phyloP scores from a whole-genome alignment of 768 basidiomycete genomes.

The Goffeauzyma gilvescens region DNA sequence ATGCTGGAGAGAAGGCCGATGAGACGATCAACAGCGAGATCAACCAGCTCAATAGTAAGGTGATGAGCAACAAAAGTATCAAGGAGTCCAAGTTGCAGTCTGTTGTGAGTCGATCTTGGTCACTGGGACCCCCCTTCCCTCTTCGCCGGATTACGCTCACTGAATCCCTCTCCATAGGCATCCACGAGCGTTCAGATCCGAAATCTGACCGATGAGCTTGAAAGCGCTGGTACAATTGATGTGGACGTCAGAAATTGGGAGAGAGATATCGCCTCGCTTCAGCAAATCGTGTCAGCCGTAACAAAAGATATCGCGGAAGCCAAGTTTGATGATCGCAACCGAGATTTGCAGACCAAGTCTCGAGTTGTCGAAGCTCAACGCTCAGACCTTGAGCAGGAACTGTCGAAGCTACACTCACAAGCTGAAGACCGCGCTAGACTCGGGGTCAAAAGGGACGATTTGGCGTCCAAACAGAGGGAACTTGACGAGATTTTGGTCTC shows the following conservation, averaged over 20 bases:
- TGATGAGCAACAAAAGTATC: conserved; percentile 4
- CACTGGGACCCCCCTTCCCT: no score
- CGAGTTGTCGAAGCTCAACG: conserved; percentile 48
- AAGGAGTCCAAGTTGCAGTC: no score
- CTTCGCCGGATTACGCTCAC: no score
- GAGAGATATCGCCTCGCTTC: conserved; percentile 15
- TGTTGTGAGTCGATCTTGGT: no score
- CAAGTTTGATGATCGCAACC: conserved; percentile 24
- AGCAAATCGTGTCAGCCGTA: conserved; percentile 13
- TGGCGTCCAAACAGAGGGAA: conserved; percentile 46
- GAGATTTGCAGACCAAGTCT: conserved; percentile 27
- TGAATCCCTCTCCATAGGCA: no score
- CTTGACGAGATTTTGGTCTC: conserved; percentile 35
- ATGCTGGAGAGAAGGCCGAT: neutral
- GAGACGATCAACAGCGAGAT: conserved; percentile 31
- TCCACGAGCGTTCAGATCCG: no score
- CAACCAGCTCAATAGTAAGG: conserved; percentile 47
- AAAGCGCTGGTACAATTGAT: conserved; percentile 27
- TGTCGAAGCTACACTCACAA: conserved; percentile 53
- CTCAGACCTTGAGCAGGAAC: conserved; percentile 51
- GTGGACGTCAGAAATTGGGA: conserved; percentile 40
- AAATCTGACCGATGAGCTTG: conserved; percentile 15
- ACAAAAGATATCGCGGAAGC: conserved; percentile 23
- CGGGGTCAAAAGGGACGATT: conserved; percentile 51
- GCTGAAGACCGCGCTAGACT: conserved; percentile 63